Percentiles rank a stretch among this genome's conserved stretches.
Conservation (phyloP, 768 basidiomycete species). For the Lentinula edodes region DNA sequence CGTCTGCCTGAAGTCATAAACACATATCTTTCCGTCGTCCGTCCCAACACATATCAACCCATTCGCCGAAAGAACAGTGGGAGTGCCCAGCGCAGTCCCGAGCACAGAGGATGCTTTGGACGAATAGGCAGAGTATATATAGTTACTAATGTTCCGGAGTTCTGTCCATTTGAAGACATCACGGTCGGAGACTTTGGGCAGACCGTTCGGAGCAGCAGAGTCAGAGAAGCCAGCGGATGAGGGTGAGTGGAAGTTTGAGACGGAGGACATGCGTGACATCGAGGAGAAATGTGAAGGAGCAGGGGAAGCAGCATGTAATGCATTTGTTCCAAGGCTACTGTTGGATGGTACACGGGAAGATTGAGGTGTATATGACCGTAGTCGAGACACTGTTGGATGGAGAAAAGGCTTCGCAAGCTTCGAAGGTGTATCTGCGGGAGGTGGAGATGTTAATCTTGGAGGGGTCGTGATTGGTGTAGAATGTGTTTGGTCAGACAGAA, state of each 20-base stretch:
- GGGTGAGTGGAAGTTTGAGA: slow-evolving; percentile 38
- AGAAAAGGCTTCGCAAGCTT: slow-evolving; percentile 53
- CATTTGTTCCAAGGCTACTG: slow-evolving; percentile 36
- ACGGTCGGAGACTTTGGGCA: slow-evolving; percentile 23
- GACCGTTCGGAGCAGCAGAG: slow-evolving; percentile 12
- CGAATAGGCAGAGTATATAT: slow-evolving; percentile 46
- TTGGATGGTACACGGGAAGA: slow-evolving; percentile 35
- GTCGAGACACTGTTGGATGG: slow-evolving; percentile 73
- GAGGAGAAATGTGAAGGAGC: slow-evolving; percentile 64
- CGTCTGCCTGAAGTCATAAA: slow-evolving; percentile 90
- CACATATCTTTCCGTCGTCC: slow-evolving; percentile 66
- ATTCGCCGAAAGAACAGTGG: slow-evolving; percentile 79
- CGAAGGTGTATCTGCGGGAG: slow-evolving; percentile 23
- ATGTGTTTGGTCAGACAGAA: slow-evolving; percentile 28
- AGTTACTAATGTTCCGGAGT: slow-evolving; percentile 51
- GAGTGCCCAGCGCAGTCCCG: slow-evolving; percentile 55
- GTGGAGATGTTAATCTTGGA: slow-evolving; percentile 32
- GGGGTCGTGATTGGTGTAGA: slow-evolving; percentile 32
- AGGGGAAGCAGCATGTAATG: slow-evolving; percentile 41
- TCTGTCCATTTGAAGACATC: slow-evolving; percentile 77
- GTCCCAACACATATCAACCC: slow-evolving; percentile 90
- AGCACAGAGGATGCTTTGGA: slow-evolving; percentile 60
- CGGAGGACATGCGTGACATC: slow-evolving; percentile 63
- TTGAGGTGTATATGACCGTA: slow-evolving; percentile 62
- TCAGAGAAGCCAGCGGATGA: slow-evolving; percentile 19